A percentile compares a stretch with the other conserved stretches of the same genome.
These are phyloP conservation scores for Lagerstroemia speciosa DNA, from an alignment of 345 rosid species.

Conservation along the genomic window DNA sequence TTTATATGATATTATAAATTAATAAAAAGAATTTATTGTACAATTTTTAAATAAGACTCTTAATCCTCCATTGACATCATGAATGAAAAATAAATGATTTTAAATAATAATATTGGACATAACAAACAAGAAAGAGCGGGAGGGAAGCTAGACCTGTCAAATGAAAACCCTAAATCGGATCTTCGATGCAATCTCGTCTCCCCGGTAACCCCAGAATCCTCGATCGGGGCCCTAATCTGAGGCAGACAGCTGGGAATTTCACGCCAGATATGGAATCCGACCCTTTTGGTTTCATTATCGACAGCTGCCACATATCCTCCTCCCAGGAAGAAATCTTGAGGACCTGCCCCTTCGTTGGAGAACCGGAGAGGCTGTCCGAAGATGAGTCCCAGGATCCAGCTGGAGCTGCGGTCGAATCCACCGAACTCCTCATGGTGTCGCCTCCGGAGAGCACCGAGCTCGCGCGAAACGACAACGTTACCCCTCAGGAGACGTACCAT, in stretches of 20 bases:
- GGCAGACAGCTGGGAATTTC: not conserved
- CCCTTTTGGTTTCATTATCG: constrained; percentile 12
- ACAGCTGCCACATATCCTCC: constrained; percentile 14
- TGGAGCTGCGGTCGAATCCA: constrained; percentile 16
- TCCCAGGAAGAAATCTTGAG: constrained; percentile 17
- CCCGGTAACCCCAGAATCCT: not conserved
- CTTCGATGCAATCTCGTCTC: not conserved
- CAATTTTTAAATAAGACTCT: too few relatives aligned
- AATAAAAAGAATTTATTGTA: too few relatives aligned
- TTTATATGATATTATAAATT: too few relatives aligned
- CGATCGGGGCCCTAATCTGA: not conserved
- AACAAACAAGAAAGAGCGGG: too few relatives aligned
- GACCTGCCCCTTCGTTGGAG: constrained; percentile 10
- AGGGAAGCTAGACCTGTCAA: not conserved
- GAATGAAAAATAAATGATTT: too few relatives aligned
- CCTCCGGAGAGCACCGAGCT: constrained; percentile 17
- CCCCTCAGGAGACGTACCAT: constrained; percentile 17
- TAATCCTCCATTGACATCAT: too few relatives aligned
- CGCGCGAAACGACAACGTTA: not conserved
- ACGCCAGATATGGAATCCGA: not conserved
- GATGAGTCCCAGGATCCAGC: not conserved
- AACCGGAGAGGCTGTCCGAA: constrained; percentile 11
- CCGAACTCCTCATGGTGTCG: constrained; percentile 29
- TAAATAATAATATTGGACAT: too few relatives aligned
- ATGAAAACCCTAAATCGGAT: not conserved